Conservation (phyloP, 257 asterid genomes). For the Nicotiana benthamiana region DNA sequence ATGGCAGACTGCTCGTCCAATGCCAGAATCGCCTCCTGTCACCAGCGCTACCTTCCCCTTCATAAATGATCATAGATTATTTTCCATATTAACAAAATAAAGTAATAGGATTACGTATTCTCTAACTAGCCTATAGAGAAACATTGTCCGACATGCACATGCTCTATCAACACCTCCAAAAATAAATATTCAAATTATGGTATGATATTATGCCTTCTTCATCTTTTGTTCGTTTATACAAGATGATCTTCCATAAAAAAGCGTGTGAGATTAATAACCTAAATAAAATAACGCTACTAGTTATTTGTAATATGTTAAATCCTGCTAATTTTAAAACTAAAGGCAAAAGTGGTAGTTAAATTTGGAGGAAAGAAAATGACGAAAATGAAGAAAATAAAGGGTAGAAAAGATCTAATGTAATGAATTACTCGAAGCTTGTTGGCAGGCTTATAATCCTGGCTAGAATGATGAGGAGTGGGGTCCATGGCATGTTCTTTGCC, state of each 20-base stretch:
- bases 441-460: slow-evolving; percentile 42
- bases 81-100: not conserved
- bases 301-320: too few species aligned
- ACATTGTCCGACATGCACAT: too few species aligned
- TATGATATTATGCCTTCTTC: too few species aligned
- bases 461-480: slow-evolving; percentile 41
- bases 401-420: too few species aligned
- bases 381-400: not conserved
- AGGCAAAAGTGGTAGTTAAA: not conserved
- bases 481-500: slow-evolving; percentile 77
- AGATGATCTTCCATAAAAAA: too few species aligned
- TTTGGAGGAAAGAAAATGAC: not conserved
- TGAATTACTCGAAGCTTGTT: slow-evolving; percentile 46
- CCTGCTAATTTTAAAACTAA: too few species aligned
- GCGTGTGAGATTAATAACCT: too few species aligned
- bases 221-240: too few species aligned
- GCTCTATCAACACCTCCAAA: too few species aligned
- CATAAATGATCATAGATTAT: not conserved
- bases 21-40: slow-evolving; percentile 74
- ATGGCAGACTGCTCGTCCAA: slow-evolving; percentile 61
- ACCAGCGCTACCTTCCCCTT: slow-evolving; percentile 71
- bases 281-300: too few species aligned
- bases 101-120: not conserved
- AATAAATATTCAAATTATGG: too few species aligned
- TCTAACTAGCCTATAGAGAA: not conserved